A percentile compares a stretch with the other conserved stretches of the same genome.
phyloP scores from a whole-genome alignment of 2,329 filamentous ascomycete genomes.

The Penicillium sp. region DNA sequence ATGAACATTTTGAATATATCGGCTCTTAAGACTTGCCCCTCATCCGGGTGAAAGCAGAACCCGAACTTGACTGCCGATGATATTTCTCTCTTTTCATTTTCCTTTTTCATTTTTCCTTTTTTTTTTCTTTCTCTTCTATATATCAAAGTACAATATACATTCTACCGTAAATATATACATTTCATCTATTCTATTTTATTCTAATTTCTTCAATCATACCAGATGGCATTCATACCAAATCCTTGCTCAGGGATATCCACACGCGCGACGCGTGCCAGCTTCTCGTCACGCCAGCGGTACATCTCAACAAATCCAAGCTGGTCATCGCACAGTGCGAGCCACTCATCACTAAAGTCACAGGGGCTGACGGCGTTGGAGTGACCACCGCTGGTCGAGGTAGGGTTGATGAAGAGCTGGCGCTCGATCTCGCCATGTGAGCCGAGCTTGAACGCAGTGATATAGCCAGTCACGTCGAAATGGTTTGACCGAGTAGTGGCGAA shows the following conservation, averaged over 20 bases:
- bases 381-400: conserved; percentile 81
- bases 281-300: conserved; percentile 82
- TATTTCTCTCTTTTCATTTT: no score
- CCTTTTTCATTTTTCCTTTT: no score
- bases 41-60: conserved; percentile 22
- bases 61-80: conserved; percentile 27
- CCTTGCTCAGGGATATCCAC: conserved; percentile 79
- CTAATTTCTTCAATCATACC: conserved; percentile 65
- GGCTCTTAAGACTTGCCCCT: conserved; percentile 13
- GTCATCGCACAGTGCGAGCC: conserved; percentile 85
- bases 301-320: conserved; percentile 85
- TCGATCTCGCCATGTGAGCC: conserved; percentile 68
- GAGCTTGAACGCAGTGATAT: conserved; percentile 76
- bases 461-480: conserved; percentile 71
- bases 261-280: conserved; percentile 71
- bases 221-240: conserved; percentile 95
- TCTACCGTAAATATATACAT: not conserved
- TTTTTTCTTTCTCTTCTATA: no score
- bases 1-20: not conserved
- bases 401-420: conserved; percentile 74
- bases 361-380: conserved; percentile 87
- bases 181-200: not conserved
- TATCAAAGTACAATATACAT: no score
- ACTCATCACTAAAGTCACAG: conserved; percentile 81
- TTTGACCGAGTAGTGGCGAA: conserved; percentile 84